Base-by-base conservation (phyloP, 2,329 filamentous ascomycete genomes). In the Colletotrichum sp. region DNA sequence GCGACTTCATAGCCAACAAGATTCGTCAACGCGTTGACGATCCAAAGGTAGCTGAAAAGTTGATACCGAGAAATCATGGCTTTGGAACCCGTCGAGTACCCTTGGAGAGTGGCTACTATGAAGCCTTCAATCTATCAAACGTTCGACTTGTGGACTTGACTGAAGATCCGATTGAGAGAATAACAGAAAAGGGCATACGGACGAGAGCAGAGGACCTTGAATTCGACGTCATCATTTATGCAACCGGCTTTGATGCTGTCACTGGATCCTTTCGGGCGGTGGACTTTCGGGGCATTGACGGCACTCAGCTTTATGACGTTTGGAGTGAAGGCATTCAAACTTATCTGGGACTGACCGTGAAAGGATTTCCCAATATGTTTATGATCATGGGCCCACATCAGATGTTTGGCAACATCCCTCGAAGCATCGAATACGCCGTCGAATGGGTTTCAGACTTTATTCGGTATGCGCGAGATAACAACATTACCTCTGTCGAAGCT, bases 21-120 rank as follows among this genome's bases (percentile, higher is more conserved):
- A 85, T 86, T 26, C 81, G 82, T 13, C 75, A 77, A 21, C 79
- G 82, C 8, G 77, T 85, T 56, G 74, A 84, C 18, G 84, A 87
- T 73, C 83, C 83, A 2, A 76, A 75, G 12, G 80, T 83, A 56
- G 82, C 82, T 6, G 82, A 84, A 18, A 81, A 82, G 66, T 79
- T 86, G 13, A 82, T 82, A 15, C 84, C 84, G 2, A 83, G 81
- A 43, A 72, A 76, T n/a, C 77, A 77, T 56, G 77, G 76, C 9
- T 78, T 78, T 61, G 77, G 76, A 21, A 78, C 73, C 8, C 48
- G 73, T 10, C 84, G 88, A 1, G 83, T 85, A 1, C 85, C 84
- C 0, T 83, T 90, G 1, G 89, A 90, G 70, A 82, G 85, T 30
- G 81, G 82, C 7, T 90, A 89, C 79, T 90, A 87, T 76, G 88